Evolutionary conservation across 106 monocot genomes (phyloP), one percentile per base, ranked within the genome.

Genomic region (Narthecium ossifragum): DNA sequence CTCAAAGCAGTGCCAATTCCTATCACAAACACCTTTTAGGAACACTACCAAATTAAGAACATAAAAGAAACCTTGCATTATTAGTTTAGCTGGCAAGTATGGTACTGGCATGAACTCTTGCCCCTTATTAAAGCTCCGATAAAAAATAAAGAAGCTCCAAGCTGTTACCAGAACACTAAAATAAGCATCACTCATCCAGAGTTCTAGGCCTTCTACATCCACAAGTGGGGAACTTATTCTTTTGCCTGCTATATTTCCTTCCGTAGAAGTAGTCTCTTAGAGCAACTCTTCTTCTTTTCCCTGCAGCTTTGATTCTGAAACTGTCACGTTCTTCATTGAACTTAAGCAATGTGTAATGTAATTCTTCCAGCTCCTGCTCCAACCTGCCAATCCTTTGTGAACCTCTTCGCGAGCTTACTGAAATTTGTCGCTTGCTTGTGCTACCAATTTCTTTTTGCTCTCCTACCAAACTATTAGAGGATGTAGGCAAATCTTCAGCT

Each of bases 261-360:
- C 83, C 79, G 53, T 88, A 83, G 8, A 88, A 55, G 53, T 80
- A 77, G 51, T 80, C 76, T 62, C 70, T 76, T 58, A 88, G 40
- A 32, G 65, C 41, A 10, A 81, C 67, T 14, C 64, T 73, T 39
- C 73, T 51, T 36, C 77, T 61, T 34, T 71, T 77, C 12, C 74
- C 81, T 0, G 65, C 51, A 22, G 70, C 59, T 73, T 31, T 75
- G n/a, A 26, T 54, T 46, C 40, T 69, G 39, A 55, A 53, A 43
- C 62, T 33, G 24, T 68, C 59, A 39, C 65, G 36, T 43, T 69
- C 76, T 57, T 88, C 88, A 59, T 80, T 64, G 31, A 88, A 46
- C 30, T 79, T 80, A 29, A 73, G 49, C 66, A 79, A 60, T 2
- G 73, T 49, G 59, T 76, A 80, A 31, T 83, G 73, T 3, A 80